These are phyloP conservation scores for Tolypocladium capitatum DNA, from an alignment of 2,329 filamentous ascomycete genomes.

Conservation along the genomic window DNA sequence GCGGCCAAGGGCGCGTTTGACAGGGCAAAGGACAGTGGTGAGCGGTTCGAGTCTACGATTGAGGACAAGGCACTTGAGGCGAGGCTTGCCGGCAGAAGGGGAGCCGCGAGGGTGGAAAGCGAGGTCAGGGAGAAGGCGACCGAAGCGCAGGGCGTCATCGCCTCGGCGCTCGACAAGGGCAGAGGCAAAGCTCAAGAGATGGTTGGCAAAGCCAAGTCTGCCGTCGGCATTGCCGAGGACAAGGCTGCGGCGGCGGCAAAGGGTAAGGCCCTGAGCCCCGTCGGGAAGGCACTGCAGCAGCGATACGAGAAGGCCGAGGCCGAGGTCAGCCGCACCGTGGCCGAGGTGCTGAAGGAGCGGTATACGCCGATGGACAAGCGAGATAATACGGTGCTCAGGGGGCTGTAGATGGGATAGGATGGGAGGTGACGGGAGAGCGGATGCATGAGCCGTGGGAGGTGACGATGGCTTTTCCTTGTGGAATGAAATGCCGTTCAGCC, in stretches of 20 bases:
- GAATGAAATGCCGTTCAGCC: neutral
- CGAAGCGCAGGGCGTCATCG: slow-evolving; percentile 23
- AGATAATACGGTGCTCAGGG: slow-evolving; percentile 30
- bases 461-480: neutral
- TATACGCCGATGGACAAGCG: slow-evolving; percentile 36
- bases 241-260: slow-evolving; percentile 17
- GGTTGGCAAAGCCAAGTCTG: slow-evolving; percentile 23
- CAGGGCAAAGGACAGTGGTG: slow-evolving; percentile 15
- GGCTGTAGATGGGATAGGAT: slow-evolving; percentile 13
- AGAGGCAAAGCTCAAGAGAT: slow-evolving; percentile 27
- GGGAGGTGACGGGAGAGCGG: neutral
- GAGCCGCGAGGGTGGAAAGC: slow-evolving; percentile 8
- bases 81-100: slow-evolving; percentile 11
- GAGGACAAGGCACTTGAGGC: slow-evolving; percentile 16
- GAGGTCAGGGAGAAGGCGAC: slow-evolving; percentile 14
- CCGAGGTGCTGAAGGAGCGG: slow-evolving; percentile 40
- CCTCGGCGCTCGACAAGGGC: slow-evolving; percentile 25
- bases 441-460: neutral
- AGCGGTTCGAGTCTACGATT: slow-evolving; percentile 13
- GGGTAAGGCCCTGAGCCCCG: slow-evolving; percentile 17
- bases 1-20: slow-evolving; percentile 23
- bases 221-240: slow-evolving; percentile 21
- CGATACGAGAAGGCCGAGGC: slow-evolving; percentile 32
- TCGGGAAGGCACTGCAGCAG: slow-evolving; percentile 37
- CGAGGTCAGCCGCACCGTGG: slow-evolving; percentile 31